Evolutionary conservation across 441 rosid genomes (phyloP).

Genomic region (Kokia cookei): DNA sequence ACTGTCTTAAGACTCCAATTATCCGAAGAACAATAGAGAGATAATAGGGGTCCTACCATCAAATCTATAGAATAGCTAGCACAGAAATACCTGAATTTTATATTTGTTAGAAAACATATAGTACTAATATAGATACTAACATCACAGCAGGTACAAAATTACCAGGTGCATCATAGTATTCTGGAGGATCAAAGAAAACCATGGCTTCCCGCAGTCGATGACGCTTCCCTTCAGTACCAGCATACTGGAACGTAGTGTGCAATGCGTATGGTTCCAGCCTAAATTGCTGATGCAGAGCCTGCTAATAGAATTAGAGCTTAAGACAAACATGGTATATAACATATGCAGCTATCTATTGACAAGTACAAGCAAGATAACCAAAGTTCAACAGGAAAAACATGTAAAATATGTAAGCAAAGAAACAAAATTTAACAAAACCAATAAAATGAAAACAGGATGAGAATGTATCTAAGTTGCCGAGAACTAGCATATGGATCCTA

Average conservation of each 20-base stretch:
- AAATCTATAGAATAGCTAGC: neutral
- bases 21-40: neutral
- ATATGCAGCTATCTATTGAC: neutral
- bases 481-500: slow-evolving; percentile 20
- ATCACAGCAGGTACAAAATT: slow-evolving; percentile 13
- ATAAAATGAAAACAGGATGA: slow-evolving; percentile 2
- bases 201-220: slow-evolving; percentile 91
- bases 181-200: slow-evolving; percentile 90
- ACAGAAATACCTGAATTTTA: neutral
- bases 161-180: slow-evolving; percentile 86
- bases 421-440: neutral
- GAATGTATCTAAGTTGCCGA: slow-evolving; percentile 2
- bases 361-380: slow-evolving; percentile 3
- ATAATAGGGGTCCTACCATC: neutral
- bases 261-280: slow-evolving; percentile 90
- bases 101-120: neutral
- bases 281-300: slow-evolving; percentile 90
- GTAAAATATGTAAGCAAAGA: neutral
- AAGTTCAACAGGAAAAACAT: slow-evolving; percentile 5
- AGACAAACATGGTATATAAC: slow-evolving; percentile 7
- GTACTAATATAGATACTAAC: neutral
- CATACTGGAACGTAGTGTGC: slow-evolving; percentile 99
- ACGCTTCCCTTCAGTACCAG: slow-evolving; percentile 97
- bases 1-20: neutral
- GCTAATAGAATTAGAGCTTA: slow-evolving; percentile 21